Base-by-base conservation (phyloP, 73 alveolate species). In the Tetrahymena thermophila region DNA sequence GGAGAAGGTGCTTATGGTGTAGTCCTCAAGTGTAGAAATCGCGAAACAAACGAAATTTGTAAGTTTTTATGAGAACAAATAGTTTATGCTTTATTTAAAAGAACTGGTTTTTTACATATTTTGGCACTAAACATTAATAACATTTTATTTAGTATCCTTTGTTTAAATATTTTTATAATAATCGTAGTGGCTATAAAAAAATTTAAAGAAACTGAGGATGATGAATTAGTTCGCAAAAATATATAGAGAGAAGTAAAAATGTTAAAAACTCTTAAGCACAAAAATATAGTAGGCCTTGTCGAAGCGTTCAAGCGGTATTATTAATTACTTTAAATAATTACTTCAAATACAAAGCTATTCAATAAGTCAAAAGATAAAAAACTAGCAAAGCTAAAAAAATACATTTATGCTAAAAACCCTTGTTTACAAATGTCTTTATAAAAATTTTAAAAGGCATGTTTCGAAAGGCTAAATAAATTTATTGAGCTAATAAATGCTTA, bases 1-100 rank as follows among this genome's bases (percentile, higher is more conserved):
- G 99, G 99, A 35, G 99, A 98, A 93, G 99, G 99, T 14, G 99
- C 99, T 89, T 98, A 98, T 85, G 99, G 99, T 17, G 98, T 98
- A 21, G 99, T 98, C 83, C 97, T 98, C 93, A 98, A 98, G 89
- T 97, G 99, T 43, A 98, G 96, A 96, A 98, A 98, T 95, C 97
- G 97, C 85, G 99, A 97, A 95, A 58, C 96, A 21, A 96, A 96
- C 34, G 98, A 96, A 83, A 94, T 96, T 40, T 97, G 98, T 97
- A 93, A 35, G 89, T 31, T 28, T 28, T 17, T 23, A 19, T 71
- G 34, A 23, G 25, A 56, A 56, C 31, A 28, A 31, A 71, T 28
- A 4, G 31, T 71, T 71, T 8, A 50, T 50, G 28, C 31, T 50
- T 50, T 11, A 50, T 50, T 50, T 50, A 10, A 1, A 50, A 50